A percentile compares a stretch with the other conserved stretches of the same genome.
phyloP scores from a whole-genome alignment of 75 land plant genomes.

The Selaginella tamariscina region DNA sequence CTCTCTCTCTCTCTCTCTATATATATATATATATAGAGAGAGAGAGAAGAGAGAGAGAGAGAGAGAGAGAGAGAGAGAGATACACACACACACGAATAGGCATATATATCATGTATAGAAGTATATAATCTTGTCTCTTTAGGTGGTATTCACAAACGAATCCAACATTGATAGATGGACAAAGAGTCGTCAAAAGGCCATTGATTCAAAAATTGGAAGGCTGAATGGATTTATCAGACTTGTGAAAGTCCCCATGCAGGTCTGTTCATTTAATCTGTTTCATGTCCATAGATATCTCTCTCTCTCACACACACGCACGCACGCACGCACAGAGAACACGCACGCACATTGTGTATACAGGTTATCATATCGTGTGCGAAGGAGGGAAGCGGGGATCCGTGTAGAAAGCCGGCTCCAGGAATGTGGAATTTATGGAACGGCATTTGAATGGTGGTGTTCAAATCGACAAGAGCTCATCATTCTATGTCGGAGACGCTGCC shows the following conservation, averaged over 20 bases:
- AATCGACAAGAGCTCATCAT: slow-evolving; percentile 74
- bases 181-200: slow-evolving; percentile 74
- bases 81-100: no score
- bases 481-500: slow-evolving; percentile 99
- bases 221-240: slow-evolving; percentile 57
- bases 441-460: slow-evolving; percentile 73
- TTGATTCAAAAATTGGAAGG: slow-evolving; percentile 87
- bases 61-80: no score
- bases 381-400: slow-evolving; percentile 48
- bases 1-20: no score
- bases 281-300: no score
- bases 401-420: slow-evolving; percentile 80
- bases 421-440: slow-evolving; percentile 82
- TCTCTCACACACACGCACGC: no score
- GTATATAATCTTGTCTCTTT: no score
- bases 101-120: no score
- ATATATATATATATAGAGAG: no score
- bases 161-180: slow-evolving; percentile 94
- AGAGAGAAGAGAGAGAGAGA: no score
- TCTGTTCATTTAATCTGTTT: slow-evolving; percentile 18
- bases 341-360: slow-evolving; percentile 29
- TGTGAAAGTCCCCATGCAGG: slow-evolving; percentile 91
- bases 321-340: not conserved
- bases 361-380: slow-evolving; percentile 79
- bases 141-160: slow-evolving; percentile 97